Evolutionary conservation across 305 asterid genomes (phyloP).

Genomic region (Fraxinus dipetala): DNA sequence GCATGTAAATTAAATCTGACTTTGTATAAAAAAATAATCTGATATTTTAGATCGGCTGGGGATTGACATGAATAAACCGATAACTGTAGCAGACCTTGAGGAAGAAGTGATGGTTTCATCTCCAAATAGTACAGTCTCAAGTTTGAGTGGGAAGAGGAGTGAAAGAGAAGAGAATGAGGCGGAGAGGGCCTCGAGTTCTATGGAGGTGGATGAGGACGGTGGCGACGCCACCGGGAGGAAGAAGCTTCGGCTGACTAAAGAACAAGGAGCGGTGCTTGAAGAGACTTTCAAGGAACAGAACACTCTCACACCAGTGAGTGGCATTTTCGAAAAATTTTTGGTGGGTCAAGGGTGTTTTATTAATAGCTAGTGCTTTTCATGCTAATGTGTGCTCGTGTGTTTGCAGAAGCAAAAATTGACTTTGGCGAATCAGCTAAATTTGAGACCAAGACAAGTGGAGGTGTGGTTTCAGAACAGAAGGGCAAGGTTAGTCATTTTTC

Average conservation of each 20-base stretch:
- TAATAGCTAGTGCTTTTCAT: not conserved
- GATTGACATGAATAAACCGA: conserved; percentile 56
- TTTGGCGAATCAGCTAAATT: conserved; percentile 71
- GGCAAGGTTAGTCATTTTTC: conserved; percentile 71
- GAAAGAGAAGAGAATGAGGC: conserved; percentile 74
- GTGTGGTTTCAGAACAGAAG: conserved; percentile 98
- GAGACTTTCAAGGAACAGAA: conserved; percentile 87
- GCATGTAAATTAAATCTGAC: not conserved
- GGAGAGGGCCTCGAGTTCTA: conserved; percentile 46
- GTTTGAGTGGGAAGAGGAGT: conserved; percentile 70
- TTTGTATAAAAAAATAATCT: not conserved
- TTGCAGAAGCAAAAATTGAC: conserved; percentile 89
- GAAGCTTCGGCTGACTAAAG: conserved; percentile 88
- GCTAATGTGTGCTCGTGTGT: not conserved
- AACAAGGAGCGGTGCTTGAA: conserved; percentile 86
- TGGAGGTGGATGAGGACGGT: conserved; percentile 64
- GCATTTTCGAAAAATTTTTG: conserved; percentile 14
- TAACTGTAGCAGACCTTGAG: conserved; percentile 38
- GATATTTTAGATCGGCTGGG: conserved; percentile 51
- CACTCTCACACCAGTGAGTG: conserved; percentile 81
- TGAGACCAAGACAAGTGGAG: conserved; percentile 91
- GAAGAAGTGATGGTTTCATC: conserved; percentile 65
- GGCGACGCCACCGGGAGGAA: conserved; percentile 66
- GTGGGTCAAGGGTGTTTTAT: conserved; percentile 20
- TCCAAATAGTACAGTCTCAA: conserved; percentile 73